A percentile compares a stretch with the other conserved stretches of the same genome.
These are phyloP conservation scores for Debaryomyces castellii DNA, from an alignment of 805 yeast species.

Conservation along the genomic window DNA sequence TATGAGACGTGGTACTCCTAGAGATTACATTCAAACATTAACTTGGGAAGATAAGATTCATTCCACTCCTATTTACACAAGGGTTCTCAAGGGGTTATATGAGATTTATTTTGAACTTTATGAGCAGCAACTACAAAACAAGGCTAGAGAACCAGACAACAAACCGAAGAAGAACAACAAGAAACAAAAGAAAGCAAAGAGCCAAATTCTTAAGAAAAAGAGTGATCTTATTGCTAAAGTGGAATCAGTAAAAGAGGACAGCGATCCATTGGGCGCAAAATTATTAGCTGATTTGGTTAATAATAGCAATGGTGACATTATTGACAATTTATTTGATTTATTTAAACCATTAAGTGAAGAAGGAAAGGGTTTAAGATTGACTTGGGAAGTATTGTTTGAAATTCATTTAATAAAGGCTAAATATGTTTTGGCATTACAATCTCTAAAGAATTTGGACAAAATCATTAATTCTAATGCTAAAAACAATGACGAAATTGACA, in stretches of 20 bases:
- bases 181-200: constrained; percentile 58
- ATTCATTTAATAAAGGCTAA: constrained; percentile 42
- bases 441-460: constrained; percentile 43
- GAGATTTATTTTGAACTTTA: constrained; percentile 49
- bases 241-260: constrained; percentile 47
- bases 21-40: constrained; percentile 75
- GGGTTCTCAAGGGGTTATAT: constrained; percentile 67
- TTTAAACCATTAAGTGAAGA: constrained; percentile 42
- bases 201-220: constrained; percentile 47
- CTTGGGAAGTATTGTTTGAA: constrained; percentile 46
- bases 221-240: constrained; percentile 52
- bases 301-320: constrained; percentile 31
- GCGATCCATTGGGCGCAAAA: constrained; percentile 60
- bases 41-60: constrained; percentile 80
- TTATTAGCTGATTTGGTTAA: constrained; percentile 27
- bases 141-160: constrained; percentile 12
- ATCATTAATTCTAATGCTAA: constrained; percentile 25
- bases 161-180: constrained; percentile 34
- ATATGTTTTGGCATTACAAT: constrained; percentile 46
- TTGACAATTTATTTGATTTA: constrained; percentile 43
- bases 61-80: constrained; percentile 66
- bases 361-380: constrained; percentile 36
- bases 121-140: constrained; percentile 20
- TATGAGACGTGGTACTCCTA: constrained; percentile 85
- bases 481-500: constrained; percentile 19